A percentile compares a stretch with the other conserved stretches of the same genome.
Evolutionary conservation across 2,329 filamentous ascomycete species (phyloP).

Genomic region (Calonectria hawksworthii): DNA sequence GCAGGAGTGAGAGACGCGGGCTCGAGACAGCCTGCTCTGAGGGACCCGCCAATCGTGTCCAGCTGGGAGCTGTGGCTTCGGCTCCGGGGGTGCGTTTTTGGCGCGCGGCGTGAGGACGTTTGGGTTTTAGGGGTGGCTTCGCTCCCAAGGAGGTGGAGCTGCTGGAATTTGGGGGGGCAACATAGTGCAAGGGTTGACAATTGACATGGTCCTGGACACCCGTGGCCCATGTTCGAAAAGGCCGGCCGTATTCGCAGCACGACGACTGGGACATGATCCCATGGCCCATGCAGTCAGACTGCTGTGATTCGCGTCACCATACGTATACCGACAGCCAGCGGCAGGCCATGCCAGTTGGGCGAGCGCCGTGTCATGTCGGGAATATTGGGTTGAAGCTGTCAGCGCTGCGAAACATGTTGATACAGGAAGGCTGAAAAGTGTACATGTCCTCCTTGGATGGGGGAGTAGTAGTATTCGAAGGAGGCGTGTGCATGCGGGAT

Average conservation of each 20-base stretch:
- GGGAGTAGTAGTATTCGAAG: conserved; percentile 19
- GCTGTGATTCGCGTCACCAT: conserved; percentile 32
- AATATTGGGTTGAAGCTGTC: conserved; percentile 25
- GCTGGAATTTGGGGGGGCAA: conserved; percentile 30
- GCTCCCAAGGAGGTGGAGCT: conserved; percentile 28
- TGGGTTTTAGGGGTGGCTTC: conserved; percentile 44
- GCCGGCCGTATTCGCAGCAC: conserved; percentile 18
- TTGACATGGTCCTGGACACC: conserved; percentile 24
- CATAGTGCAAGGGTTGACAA: conserved; percentile 32
- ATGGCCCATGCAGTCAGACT: conserved; percentile 34
- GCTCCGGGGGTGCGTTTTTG: conserved; percentile 40
- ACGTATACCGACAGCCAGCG: neutral
- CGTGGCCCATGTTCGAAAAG: conserved; percentile 18
- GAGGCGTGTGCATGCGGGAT: conserved; percentile 23
- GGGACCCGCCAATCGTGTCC: conserved; percentile 37
- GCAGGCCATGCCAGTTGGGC: neutral
- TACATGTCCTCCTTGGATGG: conserved; percentile 31
- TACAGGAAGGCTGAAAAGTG: conserved; percentile 19
- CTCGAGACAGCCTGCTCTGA: conserved; percentile 45
- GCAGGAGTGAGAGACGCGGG: conserved; percentile 35
- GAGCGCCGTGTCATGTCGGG: conserved; percentile 19
- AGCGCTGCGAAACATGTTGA: conserved; percentile 27
- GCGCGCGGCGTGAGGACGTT: conserved; percentile 35
- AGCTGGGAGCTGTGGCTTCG: conserved; percentile 43
- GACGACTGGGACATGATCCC: conserved; percentile 23